A percentile compares a stretch with the other conserved stretches of the same genome.
phyloP scores from a whole-genome alignment of 208 protist species.

The Leishmania arabica region DNA sequence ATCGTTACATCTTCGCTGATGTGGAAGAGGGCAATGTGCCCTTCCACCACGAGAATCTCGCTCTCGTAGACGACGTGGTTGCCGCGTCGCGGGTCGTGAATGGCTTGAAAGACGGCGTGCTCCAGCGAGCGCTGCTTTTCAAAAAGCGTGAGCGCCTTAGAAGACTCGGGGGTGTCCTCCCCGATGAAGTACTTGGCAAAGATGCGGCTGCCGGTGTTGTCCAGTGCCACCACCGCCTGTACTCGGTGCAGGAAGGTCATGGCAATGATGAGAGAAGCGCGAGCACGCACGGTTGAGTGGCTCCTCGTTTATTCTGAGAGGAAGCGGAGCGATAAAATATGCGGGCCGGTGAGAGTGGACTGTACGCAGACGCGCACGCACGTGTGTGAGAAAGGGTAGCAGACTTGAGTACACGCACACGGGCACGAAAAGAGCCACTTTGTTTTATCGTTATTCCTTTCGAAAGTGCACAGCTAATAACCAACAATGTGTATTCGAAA shows the following conservation, averaged over 20 bases:
- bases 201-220: conserved; percentile 58
- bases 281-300: conserved; percentile 29
- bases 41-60: conserved; percentile 82
- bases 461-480: not conserved
- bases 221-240: conserved; percentile 81
- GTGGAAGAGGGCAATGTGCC: conserved; percentile 72
- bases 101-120: conserved; percentile 45
- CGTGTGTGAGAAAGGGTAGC: not conserved
- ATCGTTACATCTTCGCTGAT: conserved; percentile 67
- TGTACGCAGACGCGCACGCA: not conserved
- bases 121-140: conserved; percentile 80
- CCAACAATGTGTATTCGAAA: not conserved
- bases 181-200: conserved; percentile 91
- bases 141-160: conserved; percentile 49
- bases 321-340: not conserved
- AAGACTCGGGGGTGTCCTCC: conserved; percentile 49
- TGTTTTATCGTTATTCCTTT: not conserved
- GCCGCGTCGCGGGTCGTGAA: conserved; percentile 32
- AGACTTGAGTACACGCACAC: not conserved
- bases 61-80: conserved; percentile 34
- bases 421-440: not conserved
- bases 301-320: conserved; percentile 14
- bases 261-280: not conserved
- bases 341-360: not conserved
- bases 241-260: conserved; percentile 91